Base-by-base conservation (phyloP, 495 filamentous ascomycete species). In the Annulohypoxylon moriforme region DNA sequence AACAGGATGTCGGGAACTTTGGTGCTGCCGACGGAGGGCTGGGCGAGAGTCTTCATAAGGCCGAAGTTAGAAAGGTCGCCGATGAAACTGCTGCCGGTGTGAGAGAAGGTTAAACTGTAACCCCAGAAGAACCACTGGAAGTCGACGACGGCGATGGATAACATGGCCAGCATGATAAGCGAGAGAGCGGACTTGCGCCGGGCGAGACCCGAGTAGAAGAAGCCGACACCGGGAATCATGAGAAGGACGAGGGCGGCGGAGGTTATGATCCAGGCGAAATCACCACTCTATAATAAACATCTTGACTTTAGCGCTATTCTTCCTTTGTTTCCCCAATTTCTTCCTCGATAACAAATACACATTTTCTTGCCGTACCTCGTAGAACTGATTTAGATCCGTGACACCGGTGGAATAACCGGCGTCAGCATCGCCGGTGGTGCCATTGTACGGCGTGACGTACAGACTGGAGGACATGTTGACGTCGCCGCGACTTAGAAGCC, bases 61-160 rank as follows among this genome's bases (percentile, higher is more conserved):
- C 92, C 96, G 77, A 98, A 92, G 84, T 97, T 94, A 63, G 87
- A 81, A 33, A 98, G 85, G 73, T 95, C 87, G 50, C 96, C 96
- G 75, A 98, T 97, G 81, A 89, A 99, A 38, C 83, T 92, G 56
- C 92, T 94, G 36, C 93, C 95, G 4, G 89, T 85, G 77, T 91
- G 89, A 53, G 92, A 96, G 83, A 98, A 97, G 44, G 96, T 88
- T 55, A 99, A 82, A 3, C 94, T 97, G 78, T 97, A 98, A 46
- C 96, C 96, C 96, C 96, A 98, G 85, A 99, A 97, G 85, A 98
- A 99, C 95, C 96, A 99, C 78, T 98, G 96, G 83, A 98, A 97
- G 27, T 91, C 90, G 20, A 97, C 89, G 55, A 99, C 90, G 31
- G 93, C 94, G 53, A 90, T 89, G 14, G 94, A 93, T 85, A 96